Base-by-base conservation (phyloP, 2,329 filamentous ascomycete species). In the Pestalotiopsis sp. region DNA sequence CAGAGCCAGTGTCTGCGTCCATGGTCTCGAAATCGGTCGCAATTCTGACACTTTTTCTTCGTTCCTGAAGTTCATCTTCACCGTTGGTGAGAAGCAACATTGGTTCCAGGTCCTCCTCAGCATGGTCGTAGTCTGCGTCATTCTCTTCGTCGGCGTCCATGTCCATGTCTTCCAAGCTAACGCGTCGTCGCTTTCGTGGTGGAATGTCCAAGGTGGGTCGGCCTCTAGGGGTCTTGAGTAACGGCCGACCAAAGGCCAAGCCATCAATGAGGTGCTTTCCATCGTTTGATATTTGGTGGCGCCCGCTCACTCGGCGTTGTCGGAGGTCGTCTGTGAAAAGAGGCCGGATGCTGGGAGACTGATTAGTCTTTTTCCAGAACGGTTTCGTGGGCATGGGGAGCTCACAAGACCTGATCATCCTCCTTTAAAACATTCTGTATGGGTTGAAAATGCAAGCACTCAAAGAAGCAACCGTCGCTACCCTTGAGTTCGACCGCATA, bases 231-330 rank as follows among this genome's bases (percentile, higher is more conserved):
- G 81, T 75, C 73, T 87, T 87, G 9, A 95, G 81, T 75, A 89
- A 89, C 1, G 91, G 90, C 68, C 91, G 87, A 2, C 95, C 94
- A 77, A 95, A 97, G 0, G 94, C 88, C 22, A 97, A 84, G 3
- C 95, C 94, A 76, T 98, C 95, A 11, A 96, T 86, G 5, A 98
- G 84, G 76, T 94, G 94, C 71, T 86, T 91, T 3, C 95, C 94
- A 77, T 93, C 92, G 1, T 82, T 74, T 0, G 92, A 89, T 65
- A 98, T 97, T 78, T 98, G 94, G 71, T 92, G 84, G 61, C 95
- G 89, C 30, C 95, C 94, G 67, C 89, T 90, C 11, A 97, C 81
- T 66, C 88, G 88, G 71, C 94, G 86, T 61, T 89, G 86, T 74
- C 89, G 89, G 9, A 96, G 80, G 76, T 98, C 95, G 57, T 90